Conservation (phyloP, 2,329 filamentous ascomycete species). For the Cladobotryum mycophilum region DNA sequence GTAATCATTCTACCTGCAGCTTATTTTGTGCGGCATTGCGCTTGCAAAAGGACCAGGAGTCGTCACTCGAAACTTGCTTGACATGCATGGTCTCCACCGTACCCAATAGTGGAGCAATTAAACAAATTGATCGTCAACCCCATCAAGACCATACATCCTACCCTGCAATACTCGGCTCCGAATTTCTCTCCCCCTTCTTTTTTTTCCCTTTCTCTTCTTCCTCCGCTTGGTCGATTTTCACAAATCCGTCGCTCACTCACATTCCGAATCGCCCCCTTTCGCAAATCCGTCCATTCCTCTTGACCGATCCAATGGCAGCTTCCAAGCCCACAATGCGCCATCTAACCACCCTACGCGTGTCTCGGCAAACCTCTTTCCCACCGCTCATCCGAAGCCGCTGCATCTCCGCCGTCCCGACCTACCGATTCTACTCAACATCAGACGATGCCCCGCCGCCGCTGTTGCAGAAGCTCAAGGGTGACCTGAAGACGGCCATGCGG, state of each 20-base stretch:
- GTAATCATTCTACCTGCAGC: too few species aligned
- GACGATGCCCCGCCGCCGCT: slow-evolving; percentile 34
- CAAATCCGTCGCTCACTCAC: too few species aligned
- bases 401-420: slow-evolving; percentile 4
- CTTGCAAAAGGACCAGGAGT: too few species aligned
- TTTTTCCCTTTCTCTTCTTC: too few species aligned
- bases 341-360: slow-evolving; percentile 19
- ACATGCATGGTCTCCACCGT: too few species aligned
- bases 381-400: not conserved
- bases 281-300: not conserved
- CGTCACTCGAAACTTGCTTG: not conserved
- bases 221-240: too few species aligned
- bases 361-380: slow-evolving; percentile 3
- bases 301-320: slow-evolving; percentile 7
- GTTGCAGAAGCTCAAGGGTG: slow-evolving; percentile 48
- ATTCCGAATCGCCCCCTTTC: not conserved
- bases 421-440: slow-evolving; percentile 28
- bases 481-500: slow-evolving; percentile 61
- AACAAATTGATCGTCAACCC: too few species aligned
- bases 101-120: too few species aligned
- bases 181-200: too few species aligned
- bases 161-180: too few species aligned
- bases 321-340: slow-evolving; percentile 14
- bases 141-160: too few species aligned
- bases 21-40: too few species aligned